phyloP scores from a whole-genome alignment of 1,284 basidiomycete species.

The Wallemia ichthyophaga region DNA sequence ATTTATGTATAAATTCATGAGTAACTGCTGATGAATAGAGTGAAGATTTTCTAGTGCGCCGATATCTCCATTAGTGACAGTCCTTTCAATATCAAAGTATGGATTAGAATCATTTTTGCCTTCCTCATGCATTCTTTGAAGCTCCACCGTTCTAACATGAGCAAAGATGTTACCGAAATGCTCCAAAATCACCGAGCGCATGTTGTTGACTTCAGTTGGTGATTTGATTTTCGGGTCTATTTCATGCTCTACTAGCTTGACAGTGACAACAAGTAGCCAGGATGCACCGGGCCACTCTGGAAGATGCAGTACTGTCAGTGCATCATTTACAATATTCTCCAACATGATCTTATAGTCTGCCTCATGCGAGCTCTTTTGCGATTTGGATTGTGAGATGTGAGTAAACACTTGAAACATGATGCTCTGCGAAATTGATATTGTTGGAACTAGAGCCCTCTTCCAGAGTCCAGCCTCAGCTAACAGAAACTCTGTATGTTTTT shows the following conservation, averaged over 20 bases:
- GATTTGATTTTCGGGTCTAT: background rate
- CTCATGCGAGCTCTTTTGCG: slow-evolving; percentile 59
- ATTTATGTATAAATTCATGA: background rate
- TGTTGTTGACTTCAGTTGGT: background rate
- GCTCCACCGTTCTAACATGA: background rate
- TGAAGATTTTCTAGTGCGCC: background rate
- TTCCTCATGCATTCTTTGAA: background rate
- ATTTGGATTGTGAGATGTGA: slow-evolving; percentile 28
- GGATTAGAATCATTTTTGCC: background rate
- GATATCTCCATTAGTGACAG: background rate
- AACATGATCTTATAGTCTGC: slow-evolving; percentile 70
- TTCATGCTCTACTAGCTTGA: slow-evolving; percentile 17
- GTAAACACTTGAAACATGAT: slow-evolving; percentile 61
- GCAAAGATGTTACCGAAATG: background rate
- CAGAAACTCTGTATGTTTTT: slow-evolving; percentile 17
- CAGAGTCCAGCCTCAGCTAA: slow-evolving; percentile 3
- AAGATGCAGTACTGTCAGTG: slow-evolving; percentile 64
- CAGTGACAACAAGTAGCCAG: slow-evolving; percentile 41
- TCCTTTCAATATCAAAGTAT: background rate
- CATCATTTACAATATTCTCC: slow-evolving; percentile 60
- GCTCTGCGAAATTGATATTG: slow-evolving; percentile 48
- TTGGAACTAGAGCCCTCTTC: slow-evolving; percentile 24
- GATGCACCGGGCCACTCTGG: slow-evolving; percentile 91
- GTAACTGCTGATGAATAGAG: slow-evolving; percentile 4
- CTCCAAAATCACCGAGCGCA: background rate